Percentiles rank a stretch among this genome's conserved stretches.
Evolutionary conservation across 768 basidiomycete species (phyloP).

Genomic region (Clavaria fumosa): DNA sequence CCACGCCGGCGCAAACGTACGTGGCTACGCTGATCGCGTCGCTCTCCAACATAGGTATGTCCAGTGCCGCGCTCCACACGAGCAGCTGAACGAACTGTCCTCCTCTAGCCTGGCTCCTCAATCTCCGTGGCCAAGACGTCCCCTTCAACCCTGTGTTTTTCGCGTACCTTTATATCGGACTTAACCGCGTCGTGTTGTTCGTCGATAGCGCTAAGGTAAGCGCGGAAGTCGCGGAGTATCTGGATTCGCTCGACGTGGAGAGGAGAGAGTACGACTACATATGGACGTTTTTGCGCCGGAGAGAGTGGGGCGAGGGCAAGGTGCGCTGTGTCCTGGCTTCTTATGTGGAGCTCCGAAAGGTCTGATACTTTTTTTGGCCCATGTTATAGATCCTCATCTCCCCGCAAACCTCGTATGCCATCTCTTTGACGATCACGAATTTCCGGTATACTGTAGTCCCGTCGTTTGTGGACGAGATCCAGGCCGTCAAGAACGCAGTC

Average conservation of each 20-base stretch:
- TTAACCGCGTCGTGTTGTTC: constrained; percentile 54
- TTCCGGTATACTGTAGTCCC: constrained; percentile 63
- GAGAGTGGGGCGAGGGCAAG: constrained; percentile 72
- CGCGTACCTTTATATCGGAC: constrained; percentile 64
- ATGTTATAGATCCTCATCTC: constrained; percentile 42
- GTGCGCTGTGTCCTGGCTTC: too few relatives aligned
- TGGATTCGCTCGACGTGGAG: constrained; percentile 40
- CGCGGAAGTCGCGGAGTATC: constrained; percentile 39
- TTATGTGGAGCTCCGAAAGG: too few relatives aligned
- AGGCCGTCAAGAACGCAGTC: constrained; percentile 77
- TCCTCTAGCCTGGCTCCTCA: constrained; percentile 62
- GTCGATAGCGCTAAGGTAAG: constrained; percentile 54
- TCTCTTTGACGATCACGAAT: constrained; percentile 73
- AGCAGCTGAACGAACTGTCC: constrained; percentile 7
- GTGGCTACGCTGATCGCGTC: constrained; percentile 54
- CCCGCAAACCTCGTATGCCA: constrained; percentile 66
- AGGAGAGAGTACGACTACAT: constrained; percentile 58
- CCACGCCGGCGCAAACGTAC: constrained; percentile 47
- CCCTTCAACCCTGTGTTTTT: constrained; percentile 89
- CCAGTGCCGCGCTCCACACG: not conserved
- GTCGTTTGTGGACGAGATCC: constrained; percentile 58
- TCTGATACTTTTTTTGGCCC: too few relatives aligned
- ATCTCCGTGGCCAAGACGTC: constrained; percentile 80
- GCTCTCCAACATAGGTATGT: constrained; percentile 54
- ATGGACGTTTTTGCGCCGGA: constrained; percentile 60